These are phyloP conservation scores for Agarophyton chilense DNA, from an alignment of 23 red algal species.

Conservation along the genomic window DNA sequence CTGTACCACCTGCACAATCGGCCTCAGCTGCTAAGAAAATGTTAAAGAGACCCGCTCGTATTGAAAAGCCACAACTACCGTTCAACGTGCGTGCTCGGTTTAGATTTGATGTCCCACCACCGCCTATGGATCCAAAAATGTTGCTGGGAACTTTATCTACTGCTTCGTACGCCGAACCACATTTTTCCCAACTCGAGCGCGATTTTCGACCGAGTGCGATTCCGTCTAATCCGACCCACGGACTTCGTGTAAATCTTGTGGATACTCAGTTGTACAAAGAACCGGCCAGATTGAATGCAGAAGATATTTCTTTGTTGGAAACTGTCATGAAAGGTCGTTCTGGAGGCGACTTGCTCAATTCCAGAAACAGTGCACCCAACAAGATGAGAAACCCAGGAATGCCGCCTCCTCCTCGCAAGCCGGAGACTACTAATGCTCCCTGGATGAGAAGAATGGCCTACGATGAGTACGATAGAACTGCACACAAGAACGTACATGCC, in stretches of 20 bases:
- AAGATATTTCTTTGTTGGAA: slow-evolving; percentile 47
- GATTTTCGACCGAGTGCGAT: slow-evolving; percentile 46
- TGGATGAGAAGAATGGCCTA: slow-evolving; percentile 72
- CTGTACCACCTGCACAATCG: not conserved
- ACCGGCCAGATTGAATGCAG: slow-evolving; percentile 16
- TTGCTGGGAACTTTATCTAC: slow-evolving; percentile 54
- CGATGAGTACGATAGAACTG: slow-evolving; percentile 53
- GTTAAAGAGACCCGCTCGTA: not conserved
- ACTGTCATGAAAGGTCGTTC: slow-evolving; percentile 25
- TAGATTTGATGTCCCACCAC: slow-evolving; percentile 60
- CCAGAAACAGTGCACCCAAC: not conserved
- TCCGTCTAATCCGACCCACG: slow-evolving; percentile 42
- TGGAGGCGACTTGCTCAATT: not conserved
- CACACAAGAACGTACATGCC: slow-evolving; percentile 33
- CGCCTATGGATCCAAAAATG: slow-evolving; percentile 75
- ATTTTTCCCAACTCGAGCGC: slow-evolving; percentile 44
- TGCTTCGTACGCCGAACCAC: slow-evolving; percentile 37
- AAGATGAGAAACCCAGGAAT: slow-evolving; percentile 30
- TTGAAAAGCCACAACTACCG: slow-evolving; percentile 32
- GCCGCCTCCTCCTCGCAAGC: slow-evolving; percentile 17
- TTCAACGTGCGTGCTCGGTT: slow-evolving; percentile 62
- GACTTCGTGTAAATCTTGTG: slow-evolving; percentile 62
- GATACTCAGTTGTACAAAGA: slow-evolving; percentile 5
- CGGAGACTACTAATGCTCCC: slow-evolving; percentile 19
- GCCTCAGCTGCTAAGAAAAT: slow-evolving; percentile 5